Evolutionary conservation across 2,329 filamentous ascomycete genomes (phyloP).

Genomic region (Cryphonectria carpinicola): DNA sequence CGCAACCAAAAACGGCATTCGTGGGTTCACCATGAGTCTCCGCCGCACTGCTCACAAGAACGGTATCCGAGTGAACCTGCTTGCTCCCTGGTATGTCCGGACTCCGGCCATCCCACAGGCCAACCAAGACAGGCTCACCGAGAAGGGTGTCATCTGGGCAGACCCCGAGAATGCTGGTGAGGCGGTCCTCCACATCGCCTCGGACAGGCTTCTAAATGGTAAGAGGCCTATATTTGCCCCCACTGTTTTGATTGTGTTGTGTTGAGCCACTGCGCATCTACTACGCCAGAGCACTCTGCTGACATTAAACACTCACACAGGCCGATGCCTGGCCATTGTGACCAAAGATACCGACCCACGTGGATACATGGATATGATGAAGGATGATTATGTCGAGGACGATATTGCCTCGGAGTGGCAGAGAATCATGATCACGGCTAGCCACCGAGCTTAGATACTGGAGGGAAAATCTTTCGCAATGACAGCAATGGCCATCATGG

Average conservation of each 20-base stretch:
- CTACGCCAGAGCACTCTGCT: neutral
- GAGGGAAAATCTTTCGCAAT: neutral
- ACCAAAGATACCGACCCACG: neutral
- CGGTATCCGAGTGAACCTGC: constrained; percentile 41
- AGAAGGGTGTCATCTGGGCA: constrained; percentile 26
- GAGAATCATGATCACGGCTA: neutral
- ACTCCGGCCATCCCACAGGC: constrained; percentile 26
- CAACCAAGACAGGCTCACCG: constrained; percentile 36
- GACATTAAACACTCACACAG: neutral
- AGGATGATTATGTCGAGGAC: neutral
- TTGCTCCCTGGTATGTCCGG: constrained; percentile 41
- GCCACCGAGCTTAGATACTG: neutral
- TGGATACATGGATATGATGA: constrained; percentile 1
- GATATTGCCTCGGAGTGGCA: constrained; percentile 1
- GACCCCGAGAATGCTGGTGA: constrained; percentile 1
- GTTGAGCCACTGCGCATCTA: neutral
- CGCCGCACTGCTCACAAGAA: constrained; percentile 38
- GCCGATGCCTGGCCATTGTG: neutral
- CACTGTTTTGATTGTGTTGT: neutral
- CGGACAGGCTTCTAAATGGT: neutral
- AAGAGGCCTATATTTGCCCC: neutral
- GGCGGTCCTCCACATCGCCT: neutral
- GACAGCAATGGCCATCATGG: neutral
- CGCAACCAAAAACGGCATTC: constrained; percentile 42
- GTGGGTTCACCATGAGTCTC: constrained; percentile 43